Conservation (phyloP, 768 basidiomycete genomes). For the Gautieria morchelliformis region DNA sequence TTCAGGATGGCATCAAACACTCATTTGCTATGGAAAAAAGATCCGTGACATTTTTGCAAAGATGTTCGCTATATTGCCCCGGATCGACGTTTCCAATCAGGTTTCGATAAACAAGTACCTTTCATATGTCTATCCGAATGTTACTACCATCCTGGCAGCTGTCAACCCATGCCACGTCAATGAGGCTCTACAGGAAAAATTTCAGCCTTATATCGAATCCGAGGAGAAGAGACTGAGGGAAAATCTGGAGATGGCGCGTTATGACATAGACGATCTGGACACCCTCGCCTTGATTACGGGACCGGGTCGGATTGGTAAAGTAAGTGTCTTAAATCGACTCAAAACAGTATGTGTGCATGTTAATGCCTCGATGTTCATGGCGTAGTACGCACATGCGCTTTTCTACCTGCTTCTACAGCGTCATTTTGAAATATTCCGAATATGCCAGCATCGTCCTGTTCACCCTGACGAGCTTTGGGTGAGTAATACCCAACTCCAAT, state of each 20-base stretch:
- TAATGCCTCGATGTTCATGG: background rate
- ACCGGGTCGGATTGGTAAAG: slow-evolving; percentile 20
- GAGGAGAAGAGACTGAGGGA: slow-evolving; percentile 18
- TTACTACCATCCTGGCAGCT: background rate
- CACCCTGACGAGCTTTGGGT: slow-evolving; percentile 19
- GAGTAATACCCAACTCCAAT: background rate
- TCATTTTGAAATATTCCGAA: slow-evolving; percentile 14
- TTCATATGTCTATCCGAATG: background rate
- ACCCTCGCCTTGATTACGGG: slow-evolving; percentile 21
- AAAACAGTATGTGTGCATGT: background rate
- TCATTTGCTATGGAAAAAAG: background rate
- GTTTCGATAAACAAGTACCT: background rate
- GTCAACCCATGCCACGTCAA: background rate
- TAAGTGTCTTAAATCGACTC: slow-evolving; percentile 6
- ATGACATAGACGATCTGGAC: slow-evolving; percentile 21
- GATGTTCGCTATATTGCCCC: background rate
- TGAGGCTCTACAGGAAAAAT: background rate
- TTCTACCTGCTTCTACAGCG: slow-evolving; percentile 11
- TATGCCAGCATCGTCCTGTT: slow-evolving; percentile 18
- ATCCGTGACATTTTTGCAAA: background rate
- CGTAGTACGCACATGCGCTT: slow-evolving; percentile 10
- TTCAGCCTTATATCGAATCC: slow-evolving; percentile 9
- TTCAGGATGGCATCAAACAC: slow-evolving; percentile 5
- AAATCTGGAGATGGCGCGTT: slow-evolving; percentile 18
- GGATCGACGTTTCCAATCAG: background rate